A percentile compares a stretch with the other conserved stretches of the same genome.
Evolutionary conservation across 2,329 filamentous ascomycete genomes (phyloP).

Genomic region (Ceratocystis destructans): DNA sequence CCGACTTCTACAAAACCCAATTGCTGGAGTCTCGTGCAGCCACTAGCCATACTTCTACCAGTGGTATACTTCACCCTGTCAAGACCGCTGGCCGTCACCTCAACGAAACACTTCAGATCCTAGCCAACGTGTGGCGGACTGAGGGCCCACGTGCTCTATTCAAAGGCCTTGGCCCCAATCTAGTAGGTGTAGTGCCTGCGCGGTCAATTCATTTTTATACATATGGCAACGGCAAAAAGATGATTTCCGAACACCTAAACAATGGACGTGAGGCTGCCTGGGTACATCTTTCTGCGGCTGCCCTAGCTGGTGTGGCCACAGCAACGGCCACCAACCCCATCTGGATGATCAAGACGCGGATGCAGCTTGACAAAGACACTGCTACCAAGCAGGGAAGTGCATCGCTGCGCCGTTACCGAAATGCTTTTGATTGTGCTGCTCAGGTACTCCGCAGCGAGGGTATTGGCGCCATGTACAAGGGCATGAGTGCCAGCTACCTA

Average conservation of each 20-base stretch:
- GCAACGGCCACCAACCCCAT: slow-evolving; percentile 91
- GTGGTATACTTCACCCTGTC: slow-evolving; percentile 40
- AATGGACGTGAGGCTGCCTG: slow-evolving; percentile 53
- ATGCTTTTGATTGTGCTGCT: slow-evolving; percentile 74
- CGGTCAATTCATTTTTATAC: slow-evolving; percentile 87
- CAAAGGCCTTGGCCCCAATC: slow-evolving; percentile 82
- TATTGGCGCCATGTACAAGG: slow-evolving; percentile 69
- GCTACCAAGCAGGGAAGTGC: slow-evolving; percentile 44
- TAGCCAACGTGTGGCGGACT: slow-evolving; percentile 61
- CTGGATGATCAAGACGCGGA: slow-evolving; percentile 85
- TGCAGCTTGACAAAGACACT: slow-evolving; percentile 81
- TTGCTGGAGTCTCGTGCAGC: slow-evolving; percentile 54
- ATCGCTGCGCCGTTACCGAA: slow-evolving; percentile 58
- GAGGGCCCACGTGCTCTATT: slow-evolving; percentile 84
- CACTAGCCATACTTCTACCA: slow-evolving; percentile 31
- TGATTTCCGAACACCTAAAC: slow-evolving; percentile 65
- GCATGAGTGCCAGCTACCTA: slow-evolving; percentile 80
- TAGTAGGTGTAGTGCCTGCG: slow-evolving; percentile 79
- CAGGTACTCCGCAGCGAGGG: slow-evolving; percentile 75
- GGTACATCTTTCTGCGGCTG: slow-evolving; percentile 66
- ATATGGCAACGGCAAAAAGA: slow-evolving; percentile 79
- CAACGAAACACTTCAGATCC: slow-evolving; percentile 71
- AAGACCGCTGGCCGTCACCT: slow-evolving; percentile 61
- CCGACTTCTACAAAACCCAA: slow-evolving; percentile 79
- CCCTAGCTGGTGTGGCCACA: slow-evolving; percentile 67